Conservation (phyloP, 352 stramenopile genomes). For the Phytophthora uliginosa region DNA sequence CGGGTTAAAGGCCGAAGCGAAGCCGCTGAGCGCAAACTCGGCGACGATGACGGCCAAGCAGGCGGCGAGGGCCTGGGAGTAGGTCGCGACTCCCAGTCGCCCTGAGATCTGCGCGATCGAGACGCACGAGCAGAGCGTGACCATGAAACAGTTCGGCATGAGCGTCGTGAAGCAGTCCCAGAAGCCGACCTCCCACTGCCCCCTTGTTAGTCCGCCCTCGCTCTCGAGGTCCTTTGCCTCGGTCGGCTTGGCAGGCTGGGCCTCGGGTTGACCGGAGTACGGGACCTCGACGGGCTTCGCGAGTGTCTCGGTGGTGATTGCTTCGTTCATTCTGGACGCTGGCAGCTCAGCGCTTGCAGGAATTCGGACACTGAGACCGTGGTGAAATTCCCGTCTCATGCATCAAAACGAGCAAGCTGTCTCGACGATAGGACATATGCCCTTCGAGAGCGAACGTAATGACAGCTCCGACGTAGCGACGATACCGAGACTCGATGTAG, state of each 20-base stretch:
- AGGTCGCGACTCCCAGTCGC: slow-evolving; percentile 49
- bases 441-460: not conserved
- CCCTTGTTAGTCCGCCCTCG: slow-evolving; percentile 25
- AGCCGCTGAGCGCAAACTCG: slow-evolving; percentile 24
- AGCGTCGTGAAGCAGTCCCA: slow-evolving; percentile 57
- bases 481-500: not conserved
- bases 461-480: not conserved
- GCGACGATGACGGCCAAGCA: slow-evolving; percentile 34
- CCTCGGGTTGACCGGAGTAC: slow-evolving; percentile 25
- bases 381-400: not conserved
- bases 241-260: not conserved
- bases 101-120: slow-evolving; percentile 52
- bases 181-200: slow-evolving; percentile 35
- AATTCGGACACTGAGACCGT: slow-evolving; percentile 29
- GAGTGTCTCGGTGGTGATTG: slow-evolving; percentile 27
- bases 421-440: not conserved
- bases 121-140: slow-evolving; percentile 55
- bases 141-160: slow-evolving; percentile 61
- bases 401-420: not conserved
- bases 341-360: slow-evolving; percentile 11
- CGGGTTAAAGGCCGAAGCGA: slow-evolving; percentile 14
- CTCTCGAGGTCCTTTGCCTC: slow-evolving; percentile 27
- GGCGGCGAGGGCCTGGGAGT: slow-evolving; percentile 35
- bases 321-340: slow-evolving; percentile 26
- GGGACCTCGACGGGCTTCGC: slow-evolving; percentile 18